phyloP scores from a whole-genome alignment of 1,139 yeast genomes.

The Geotrichum carabidarum region DNA sequence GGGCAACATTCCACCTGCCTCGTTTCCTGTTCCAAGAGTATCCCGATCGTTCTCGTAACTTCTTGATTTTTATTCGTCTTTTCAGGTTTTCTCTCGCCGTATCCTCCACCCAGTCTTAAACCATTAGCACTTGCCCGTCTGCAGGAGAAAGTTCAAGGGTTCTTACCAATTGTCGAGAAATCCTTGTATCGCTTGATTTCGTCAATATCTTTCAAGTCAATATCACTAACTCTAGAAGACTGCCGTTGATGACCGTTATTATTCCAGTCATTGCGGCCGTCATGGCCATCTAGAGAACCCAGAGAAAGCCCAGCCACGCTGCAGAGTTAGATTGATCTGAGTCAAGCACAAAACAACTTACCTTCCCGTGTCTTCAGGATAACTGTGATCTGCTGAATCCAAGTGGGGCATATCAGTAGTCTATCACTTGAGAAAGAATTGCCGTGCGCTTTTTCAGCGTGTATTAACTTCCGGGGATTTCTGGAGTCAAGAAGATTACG shows the following conservation, averaged over 20 bases:
- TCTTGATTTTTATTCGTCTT: conserved; percentile 32
- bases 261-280: conserved; percentile 3
- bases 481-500: too few species aligned
- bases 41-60: conserved; percentile 16
- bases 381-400: background rate
- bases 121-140: conserved; percentile 26
- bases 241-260: background rate
- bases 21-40: conserved; percentile 10
- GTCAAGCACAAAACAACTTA: background rate
- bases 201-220: conserved; percentile 24
- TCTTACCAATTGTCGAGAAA: conserved; percentile 32
- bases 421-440: too few species aligned
- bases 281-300: conserved; percentile 12
- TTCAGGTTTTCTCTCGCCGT: conserved; percentile 52
- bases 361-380: conserved; percentile 1
- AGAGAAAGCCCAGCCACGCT: conserved; percentile 13
- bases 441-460: too few species aligned
- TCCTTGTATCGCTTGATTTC: conserved; percentile 37
- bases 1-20: conserved; percentile 17
- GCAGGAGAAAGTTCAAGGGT: background rate
- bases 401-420: background rate
- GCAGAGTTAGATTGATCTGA: background rate
- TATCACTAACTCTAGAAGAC: conserved; percentile 4
- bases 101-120: conserved; percentile 86
- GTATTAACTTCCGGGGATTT: too few species aligned